Base-by-base conservation (phyloP, 495 filamentous ascomycete genomes). In the Podospora anserina region DNA sequence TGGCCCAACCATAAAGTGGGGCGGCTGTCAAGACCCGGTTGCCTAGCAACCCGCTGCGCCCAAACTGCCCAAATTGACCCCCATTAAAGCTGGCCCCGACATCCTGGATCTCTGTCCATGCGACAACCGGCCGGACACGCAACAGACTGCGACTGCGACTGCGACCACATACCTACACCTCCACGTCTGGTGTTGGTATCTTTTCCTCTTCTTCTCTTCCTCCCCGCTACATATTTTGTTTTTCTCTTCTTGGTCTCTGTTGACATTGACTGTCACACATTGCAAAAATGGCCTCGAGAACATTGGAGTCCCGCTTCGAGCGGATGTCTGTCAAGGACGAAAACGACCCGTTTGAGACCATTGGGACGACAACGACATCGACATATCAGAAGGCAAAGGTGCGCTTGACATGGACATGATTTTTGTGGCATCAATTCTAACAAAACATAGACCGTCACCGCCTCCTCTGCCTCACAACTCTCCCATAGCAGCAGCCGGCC, bases 301-400 rank as follows among this genome's bases (percentile, higher is more conserved):
- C 78, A 34, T 75, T 96, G 16, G 92, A 96, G 76, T 81, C 90
- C 81, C 89, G 91, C 63, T 89, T 96, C 74, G 92, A 93, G 86
- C 88, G 87, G 71, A 81, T 95, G 77, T 88, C 91, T 19, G 89
- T 96, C 49, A 90, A 89, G 70, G 92, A 93, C 73, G 92, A 94
- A 74, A 92, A 91, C 71, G 90, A 91, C 6, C 79, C 78, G 19
- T 63, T 63, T 63, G 61, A 63, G 32, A 63, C 61, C 13, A 63
- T 63, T 63, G 61, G 61, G 16, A 49, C 56, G 76, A 78, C 49
- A 81, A 84, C 69, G 82, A 77, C 58, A 79, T 75, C 39, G 80
- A 82, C 16, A 58, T 75, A 32, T 88, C 88, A 71, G 57, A 94
- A 93, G 78, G 79, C 86, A 28, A 94, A 94, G 87, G 91, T 92